Percentiles rank a stretch among this genome's conserved stretches.
Evolutionary conservation across 2,329 filamentous ascomycete genomes (phyloP).

Genomic region (Falciphora oryzae): DNA sequence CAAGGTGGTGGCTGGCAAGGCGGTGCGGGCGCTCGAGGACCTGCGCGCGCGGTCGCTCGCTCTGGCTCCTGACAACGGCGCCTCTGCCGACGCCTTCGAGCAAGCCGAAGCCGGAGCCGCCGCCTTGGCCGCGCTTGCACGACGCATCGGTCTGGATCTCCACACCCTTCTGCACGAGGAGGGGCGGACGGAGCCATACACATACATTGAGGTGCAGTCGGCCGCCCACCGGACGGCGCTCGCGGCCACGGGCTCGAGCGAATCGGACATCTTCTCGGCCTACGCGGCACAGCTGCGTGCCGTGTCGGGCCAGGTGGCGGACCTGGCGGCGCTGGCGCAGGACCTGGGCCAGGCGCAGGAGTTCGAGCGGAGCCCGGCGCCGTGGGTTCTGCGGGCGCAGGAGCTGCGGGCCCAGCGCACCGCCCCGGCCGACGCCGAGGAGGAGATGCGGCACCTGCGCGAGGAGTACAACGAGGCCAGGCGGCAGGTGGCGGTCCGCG

Average conservation of each 20-base stretch:
- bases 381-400: slow-evolving; percentile 78
- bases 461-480: slow-evolving; percentile 76
- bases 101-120: slow-evolving; percentile 59
- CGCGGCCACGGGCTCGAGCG: slow-evolving; percentile 41
- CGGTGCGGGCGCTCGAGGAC: slow-evolving; percentile 70
- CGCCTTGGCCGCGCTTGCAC: slow-evolving; percentile 60
- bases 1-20: slow-evolving; percentile 78
- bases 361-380: slow-evolving; percentile 69
- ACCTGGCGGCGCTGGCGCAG: slow-evolving; percentile 63
- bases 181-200: slow-evolving; percentile 61
- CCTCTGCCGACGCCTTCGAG: slow-evolving; percentile 61
- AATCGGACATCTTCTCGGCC: slow-evolving; percentile 64
- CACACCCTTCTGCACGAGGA: slow-evolving; percentile 65
- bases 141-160: slow-evolving; percentile 61
- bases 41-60: slow-evolving; percentile 70
- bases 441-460: slow-evolving; percentile 73
- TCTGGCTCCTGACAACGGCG: slow-evolving; percentile 50
- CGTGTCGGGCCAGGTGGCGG: slow-evolving; percentile 58
- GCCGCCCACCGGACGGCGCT: slow-evolving; percentile 54
- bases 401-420: slow-evolving; percentile 79
- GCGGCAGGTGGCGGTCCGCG: slow-evolving; percentile 63
- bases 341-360: slow-evolving; percentile 70
- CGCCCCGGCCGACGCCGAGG: slow-evolving; percentile 74
- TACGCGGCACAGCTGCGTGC: slow-evolving; percentile 62
- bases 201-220: slow-evolving; percentile 58